Percentiles rank a stretch among this genome's conserved stretches.
Conservation (phyloP, 2,329 filamentous ascomycete genomes). For the Venturia nashicola region DNA sequence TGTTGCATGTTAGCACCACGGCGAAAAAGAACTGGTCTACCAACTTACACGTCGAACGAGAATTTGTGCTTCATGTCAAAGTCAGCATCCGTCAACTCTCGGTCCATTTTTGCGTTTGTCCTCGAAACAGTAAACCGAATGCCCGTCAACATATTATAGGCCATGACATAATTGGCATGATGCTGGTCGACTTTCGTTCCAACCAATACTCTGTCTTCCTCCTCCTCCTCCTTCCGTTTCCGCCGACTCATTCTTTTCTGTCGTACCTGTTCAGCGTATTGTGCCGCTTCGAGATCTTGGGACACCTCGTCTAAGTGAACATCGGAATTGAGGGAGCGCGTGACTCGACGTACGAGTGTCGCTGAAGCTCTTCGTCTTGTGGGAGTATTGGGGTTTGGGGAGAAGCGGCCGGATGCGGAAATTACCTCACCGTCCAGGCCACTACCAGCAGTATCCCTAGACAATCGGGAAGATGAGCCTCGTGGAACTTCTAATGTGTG, state of each 20-base stretch:
- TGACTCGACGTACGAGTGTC: conserved; percentile 66
- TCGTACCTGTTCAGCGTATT: conserved; percentile 87
- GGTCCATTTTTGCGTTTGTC: conserved; percentile 92
- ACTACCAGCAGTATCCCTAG: conserved; percentile 45
- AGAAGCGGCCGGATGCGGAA: conserved; percentile 69
- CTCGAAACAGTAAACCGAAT: conserved; percentile 94
- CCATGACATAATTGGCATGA: conserved; percentile 93
- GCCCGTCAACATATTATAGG: conserved; percentile 98
- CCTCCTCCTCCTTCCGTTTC: conserved; percentile 75
- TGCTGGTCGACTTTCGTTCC: conserved; percentile 97
- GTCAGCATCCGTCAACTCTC: conserved; percentile 78
- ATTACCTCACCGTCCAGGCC: conserved; percentile 34
- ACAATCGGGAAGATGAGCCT: conserved; percentile 47
- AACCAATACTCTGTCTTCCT: conserved; percentile 79
- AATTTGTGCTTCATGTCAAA: conserved; percentile 95
- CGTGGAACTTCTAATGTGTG: conserved; percentile 84
- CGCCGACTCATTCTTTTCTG: conserved; percentile 84
- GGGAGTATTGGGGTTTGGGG: conserved; percentile 55
- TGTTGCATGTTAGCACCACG: conserved; percentile 23
- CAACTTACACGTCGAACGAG: conserved; percentile 86
- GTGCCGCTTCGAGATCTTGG: conserved; percentile 78
- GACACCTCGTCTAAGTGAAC: conserved; percentile 69
- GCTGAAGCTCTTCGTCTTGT: conserved; percentile 65
- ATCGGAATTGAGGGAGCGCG: conserved; percentile 77
- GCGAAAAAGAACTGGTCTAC: conserved; percentile 9